Conservation (phyloP, 2,329 filamentous ascomycete species). For the Aspergillus sp. region DNA sequence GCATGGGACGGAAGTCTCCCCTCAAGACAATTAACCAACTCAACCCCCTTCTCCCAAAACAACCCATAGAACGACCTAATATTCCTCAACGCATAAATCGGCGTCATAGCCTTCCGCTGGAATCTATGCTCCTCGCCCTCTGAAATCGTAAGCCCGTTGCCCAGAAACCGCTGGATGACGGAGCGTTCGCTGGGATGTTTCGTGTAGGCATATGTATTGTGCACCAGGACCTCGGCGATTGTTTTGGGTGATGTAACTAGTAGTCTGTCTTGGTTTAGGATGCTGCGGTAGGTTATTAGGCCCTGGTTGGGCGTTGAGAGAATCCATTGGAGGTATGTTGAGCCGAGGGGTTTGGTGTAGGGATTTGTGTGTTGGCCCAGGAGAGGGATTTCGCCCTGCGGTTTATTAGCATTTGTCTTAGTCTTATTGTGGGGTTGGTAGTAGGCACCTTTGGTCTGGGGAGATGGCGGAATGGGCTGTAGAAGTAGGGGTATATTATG, state of each 20-base stretch:
- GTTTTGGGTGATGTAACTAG: not conserved
- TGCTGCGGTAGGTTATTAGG: not conserved
- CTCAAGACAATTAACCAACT: not conserved
- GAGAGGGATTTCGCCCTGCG: not conserved
- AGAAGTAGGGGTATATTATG: constrained; percentile 2
- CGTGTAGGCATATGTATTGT: not conserved
- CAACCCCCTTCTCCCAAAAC: not conserved
- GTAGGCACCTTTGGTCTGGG: not conserved
- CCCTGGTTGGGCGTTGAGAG: not conserved
- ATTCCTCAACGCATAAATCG: not conserved
- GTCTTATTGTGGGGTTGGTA: too few species aligned
- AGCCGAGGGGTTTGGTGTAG: not conserved
- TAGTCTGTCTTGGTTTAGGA: constrained; percentile 1
- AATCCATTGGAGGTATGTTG: not conserved
- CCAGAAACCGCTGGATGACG: not conserved
- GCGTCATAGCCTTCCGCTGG: not conserved
- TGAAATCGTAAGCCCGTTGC: not conserved
- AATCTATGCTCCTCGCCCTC: not conserved
- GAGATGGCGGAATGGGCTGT: constrained; percentile 2
- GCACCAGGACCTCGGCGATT: not conserved
- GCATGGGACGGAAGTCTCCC: too few species aligned
- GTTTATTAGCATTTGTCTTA: not conserved
- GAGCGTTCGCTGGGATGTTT: not conserved
- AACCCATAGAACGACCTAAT: not conserved
- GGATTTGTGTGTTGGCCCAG: not conserved